A percentile compares a stretch with the other conserved stretches of the same genome.
These are phyloP conservation scores for Paramecium caudatum DNA, from an alignment of 73 alveolate species.

Conservation along the genomic window DNA sequence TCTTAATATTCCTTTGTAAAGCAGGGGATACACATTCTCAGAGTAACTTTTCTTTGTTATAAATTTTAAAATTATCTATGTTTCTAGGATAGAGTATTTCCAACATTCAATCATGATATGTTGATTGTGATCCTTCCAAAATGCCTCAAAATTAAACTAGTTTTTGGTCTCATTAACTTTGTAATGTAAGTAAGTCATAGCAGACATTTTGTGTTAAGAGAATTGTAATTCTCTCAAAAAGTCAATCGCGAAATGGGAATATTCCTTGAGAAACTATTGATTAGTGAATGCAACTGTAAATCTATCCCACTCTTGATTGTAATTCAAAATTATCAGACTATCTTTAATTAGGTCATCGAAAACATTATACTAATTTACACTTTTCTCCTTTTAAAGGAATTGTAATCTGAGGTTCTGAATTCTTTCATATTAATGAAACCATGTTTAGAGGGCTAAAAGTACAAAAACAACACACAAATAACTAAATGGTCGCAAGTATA, in stretches of 20 bases:
- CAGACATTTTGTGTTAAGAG: not conserved
- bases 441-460: not conserved
- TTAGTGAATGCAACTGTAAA: not conserved
- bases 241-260: not conserved
- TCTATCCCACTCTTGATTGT: not conserved
- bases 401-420: not conserved
- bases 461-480: not conserved
- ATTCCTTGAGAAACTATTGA: not conserved
- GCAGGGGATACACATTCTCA: conserved; percentile 13
- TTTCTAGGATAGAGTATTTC: not conserved
- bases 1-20: conserved; percentile 5
- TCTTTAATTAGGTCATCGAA: not conserved
- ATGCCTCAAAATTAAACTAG: not conserved
- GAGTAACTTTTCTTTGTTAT: not conserved
- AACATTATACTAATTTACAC: not conserved
- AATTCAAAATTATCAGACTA: not conserved
- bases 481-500: conserved; percentile 5
- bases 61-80: not conserved
- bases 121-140: not conserved
- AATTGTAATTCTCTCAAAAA: not conserved
- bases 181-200: conserved; percentile 5
- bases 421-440: not conserved
- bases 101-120: not conserved
- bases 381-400: not conserved
- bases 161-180: not conserved